Base-by-base conservation (phyloP, 2,329 filamentous ascomycete species). In the Hymenoscyphus scutula region DNA sequence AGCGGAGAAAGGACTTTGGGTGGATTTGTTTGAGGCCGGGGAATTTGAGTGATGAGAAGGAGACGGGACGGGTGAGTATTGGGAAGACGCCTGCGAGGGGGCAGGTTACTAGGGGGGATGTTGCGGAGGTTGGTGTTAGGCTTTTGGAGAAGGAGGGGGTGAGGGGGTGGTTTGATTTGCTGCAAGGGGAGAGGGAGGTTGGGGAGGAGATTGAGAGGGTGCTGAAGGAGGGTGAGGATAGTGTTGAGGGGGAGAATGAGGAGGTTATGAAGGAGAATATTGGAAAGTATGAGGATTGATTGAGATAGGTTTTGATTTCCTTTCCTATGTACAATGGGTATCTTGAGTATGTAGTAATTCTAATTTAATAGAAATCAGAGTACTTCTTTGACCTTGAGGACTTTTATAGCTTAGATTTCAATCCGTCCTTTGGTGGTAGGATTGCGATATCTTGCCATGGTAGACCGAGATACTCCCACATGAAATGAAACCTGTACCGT, bases 401-500 rank as follows among this genome's bases (percentile, higher is more conserved):
- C n/a, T n/a, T n/a, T 68, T 56, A 70, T 41, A 70, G 56, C 59
- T 66, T 70, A 4, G 66, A 41, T 53, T 69, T 71, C 34, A 17
- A 48, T 7, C 34, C 53, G 5, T 29, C 51, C 61, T 64, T 65
- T 19, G 74, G 72, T 32, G 74, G 72, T 32, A 78, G 61, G 45
- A 86, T 70, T 64, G 77, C 77, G 25, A 89, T 70, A 62, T 86
- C 83, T 64, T 79, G 80, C 72, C 81, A 86, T 4, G 83, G 84
- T 55, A 92, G 68, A 0, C 79, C 86, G 53, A 92, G 73, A 71
- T 84, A 89, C 62, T 83, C 78, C 76, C 88, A 92, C 68, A 93
- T 82, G 69, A 84, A 89, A 67, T 87, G 82, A 74, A 87, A 90
- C 62, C 88, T 86, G 54, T 27, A 25, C 5, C 10, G 11, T 55